A percentile compares a stretch with the other conserved stretches of the same genome.
Conservation (phyloP, 2,329 filamentous ascomycete species). For the Aspergillus glaucus region DNA sequence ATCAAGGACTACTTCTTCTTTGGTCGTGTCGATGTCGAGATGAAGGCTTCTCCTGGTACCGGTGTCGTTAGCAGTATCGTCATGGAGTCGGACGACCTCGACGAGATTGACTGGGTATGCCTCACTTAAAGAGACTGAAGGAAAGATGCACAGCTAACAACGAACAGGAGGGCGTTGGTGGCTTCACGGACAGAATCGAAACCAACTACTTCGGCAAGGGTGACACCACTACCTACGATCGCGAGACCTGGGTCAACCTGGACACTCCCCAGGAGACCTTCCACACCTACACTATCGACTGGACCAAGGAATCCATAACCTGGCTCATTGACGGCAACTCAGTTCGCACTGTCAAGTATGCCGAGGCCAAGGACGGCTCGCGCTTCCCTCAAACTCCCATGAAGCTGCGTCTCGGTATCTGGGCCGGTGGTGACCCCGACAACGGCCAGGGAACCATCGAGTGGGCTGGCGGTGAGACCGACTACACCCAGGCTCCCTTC, state of each 20-base stretch:
- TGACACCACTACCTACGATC: conserved; percentile 69
- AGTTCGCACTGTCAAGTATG: conserved; percentile 57
- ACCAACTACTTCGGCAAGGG: conserved; percentile 98
- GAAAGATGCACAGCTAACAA: conserved; percentile 49
- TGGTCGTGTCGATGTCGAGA: conserved; percentile 74
- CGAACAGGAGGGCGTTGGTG: conserved; percentile 32
- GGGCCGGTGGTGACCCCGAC: conserved; percentile 55
- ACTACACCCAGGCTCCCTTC: conserved; percentile 62
- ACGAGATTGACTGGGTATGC: conserved; percentile 97
- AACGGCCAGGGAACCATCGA: conserved; percentile 48
- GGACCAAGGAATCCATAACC: conserved; percentile 57
- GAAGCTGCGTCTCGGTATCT: conserved; percentile 63
- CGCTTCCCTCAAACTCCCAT: conserved; percentile 69
- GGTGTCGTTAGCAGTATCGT: conserved; percentile 93
- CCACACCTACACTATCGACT: conserved; percentile 52
- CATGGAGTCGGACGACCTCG: conserved; percentile 83
- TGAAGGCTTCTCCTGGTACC: conserved; percentile 78
- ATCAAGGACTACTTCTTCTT: conserved; percentile 99
- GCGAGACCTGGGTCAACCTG: conserved; percentile 69
- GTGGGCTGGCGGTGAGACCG: conserved; percentile 65
- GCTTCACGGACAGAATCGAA: conserved; percentile 46
- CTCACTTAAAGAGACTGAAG: conserved; percentile 38
- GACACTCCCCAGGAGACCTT: conserved; percentile 48
- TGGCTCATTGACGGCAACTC: conserved; percentile 60
- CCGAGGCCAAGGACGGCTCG: conserved; percentile 52